Base-by-base conservation (phyloP, 1,284 basidiomycete species). In the Omphalotus olearius region DNA sequence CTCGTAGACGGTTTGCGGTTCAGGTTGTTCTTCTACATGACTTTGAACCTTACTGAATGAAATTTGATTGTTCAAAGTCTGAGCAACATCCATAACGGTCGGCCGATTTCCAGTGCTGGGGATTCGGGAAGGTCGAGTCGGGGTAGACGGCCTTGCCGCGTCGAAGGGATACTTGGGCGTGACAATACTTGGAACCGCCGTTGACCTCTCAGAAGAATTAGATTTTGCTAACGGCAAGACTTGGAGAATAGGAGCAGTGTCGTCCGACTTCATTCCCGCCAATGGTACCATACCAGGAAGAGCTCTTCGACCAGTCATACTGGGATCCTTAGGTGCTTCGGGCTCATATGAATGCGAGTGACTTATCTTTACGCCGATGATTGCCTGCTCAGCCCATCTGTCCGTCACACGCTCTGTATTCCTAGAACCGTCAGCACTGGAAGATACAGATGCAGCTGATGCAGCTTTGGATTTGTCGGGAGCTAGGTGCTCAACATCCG, bases 1-100 rank as follows among this genome's bases (percentile, higher is more conserved):
- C 37, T 38, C 43, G 18, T 40, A 18, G 14, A 35, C n/a, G 11
- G 35, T 4, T 35, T 37, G 26, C 9, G 50, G 41, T 18, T 35
- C 35, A 26, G n/a, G 4, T 14, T 4, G 17, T 26, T 36, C 41
- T 49, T 52, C 53, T 11, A 54, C 40, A 37, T 57, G 53, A 14
- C 58, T 50, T 25, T 53, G 36, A 6, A 14, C 28, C 17, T 49
- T 20, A 20, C 17, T 18, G 5, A 23, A 5, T 23, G 5, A 23
- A 17, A 48, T 44, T 35, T 63, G 69, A 48, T 79, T 74, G 25
- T 66, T 71, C 55, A 88, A 66, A 7, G 78, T 74, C 61, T 83
- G 82, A 1, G 85, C 85, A 3, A 90, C 78, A 47, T 89, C 85
- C 87, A 90, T 89, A 18, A 83, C 85, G 13, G 80, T 80, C 17